Evolutionary conservation across 2,329 filamentous ascomycete genomes (phyloP).

Genomic region (Calonectria hawksworthii): DNA sequence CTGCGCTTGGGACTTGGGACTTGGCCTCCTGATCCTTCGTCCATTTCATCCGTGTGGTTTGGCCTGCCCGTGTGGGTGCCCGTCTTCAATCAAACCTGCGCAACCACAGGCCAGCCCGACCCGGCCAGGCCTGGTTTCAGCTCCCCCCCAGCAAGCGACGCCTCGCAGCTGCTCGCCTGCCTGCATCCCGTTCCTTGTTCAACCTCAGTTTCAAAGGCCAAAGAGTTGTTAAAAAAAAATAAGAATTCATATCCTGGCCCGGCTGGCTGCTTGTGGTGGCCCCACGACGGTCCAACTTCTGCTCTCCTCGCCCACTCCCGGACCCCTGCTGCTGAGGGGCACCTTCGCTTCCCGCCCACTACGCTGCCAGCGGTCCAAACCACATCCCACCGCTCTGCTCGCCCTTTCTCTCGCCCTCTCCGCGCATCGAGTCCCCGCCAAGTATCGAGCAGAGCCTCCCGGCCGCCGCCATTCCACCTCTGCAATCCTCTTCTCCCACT

Average conservation of each 20-base stretch:
- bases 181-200: conserved; percentile 4
- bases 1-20: not conserved
- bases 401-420: conserved; percentile 22
- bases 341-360: conserved; percentile 46
- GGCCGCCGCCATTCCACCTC: conserved; percentile 19
- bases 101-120: conserved; percentile 5
- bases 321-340: conserved; percentile 47
- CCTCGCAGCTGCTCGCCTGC: not conserved
- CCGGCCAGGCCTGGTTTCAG: conserved; percentile 7
- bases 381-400: conserved; percentile 43
- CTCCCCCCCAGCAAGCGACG: not conserved
- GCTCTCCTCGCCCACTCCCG: conserved; percentile 24
- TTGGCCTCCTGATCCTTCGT: conserved; percentile 10
- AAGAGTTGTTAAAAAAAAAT: not conserved
- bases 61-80: not conserved
- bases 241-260: conserved; percentile 5
- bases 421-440: conserved; percentile 28
- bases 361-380: conserved; percentile 28
- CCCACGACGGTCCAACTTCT: conserved; percentile 35
- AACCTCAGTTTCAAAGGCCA: not conserved
- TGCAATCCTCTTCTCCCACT: conserved; percentile 32
- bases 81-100: not conserved
- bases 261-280: conserved; percentile 33
- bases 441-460: conserved; percentile 32
- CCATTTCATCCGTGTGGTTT: conserved; percentile 13